These are phyloP conservation scores for Bryopsis sp. DNA, from an alignment of 139 green algal species.

Conservation along the genomic window DNA sequence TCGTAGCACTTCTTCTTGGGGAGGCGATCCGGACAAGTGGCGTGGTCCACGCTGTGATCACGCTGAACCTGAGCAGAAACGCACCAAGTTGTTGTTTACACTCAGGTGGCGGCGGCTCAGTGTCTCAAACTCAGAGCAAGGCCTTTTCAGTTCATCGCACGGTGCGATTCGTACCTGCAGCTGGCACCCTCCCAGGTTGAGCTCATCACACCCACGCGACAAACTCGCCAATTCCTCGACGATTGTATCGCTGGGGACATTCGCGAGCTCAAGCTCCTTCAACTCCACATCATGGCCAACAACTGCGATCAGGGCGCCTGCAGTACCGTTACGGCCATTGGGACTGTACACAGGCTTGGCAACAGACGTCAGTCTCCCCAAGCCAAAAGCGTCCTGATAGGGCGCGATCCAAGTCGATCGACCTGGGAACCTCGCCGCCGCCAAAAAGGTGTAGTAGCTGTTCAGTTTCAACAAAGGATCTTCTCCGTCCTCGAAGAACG, in stretches of 20 bases:
- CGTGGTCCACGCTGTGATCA: too few species aligned
- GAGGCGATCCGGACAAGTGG: background rate
- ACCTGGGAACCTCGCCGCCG: background rate
- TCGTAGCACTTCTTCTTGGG: background rate
- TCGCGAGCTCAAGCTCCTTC: background rate
- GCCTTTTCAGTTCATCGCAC: too few species aligned
- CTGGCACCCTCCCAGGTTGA: background rate
- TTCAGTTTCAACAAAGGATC: slow-evolving; percentile 5
- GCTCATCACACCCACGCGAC: too few species aligned
- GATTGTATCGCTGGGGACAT: background rate
- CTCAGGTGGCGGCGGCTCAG: too few species aligned
- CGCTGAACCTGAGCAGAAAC: too few species aligned
- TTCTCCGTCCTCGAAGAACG: background rate
- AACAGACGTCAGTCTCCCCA: background rate
- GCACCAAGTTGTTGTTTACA: too few species aligned
- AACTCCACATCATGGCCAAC: slow-evolving; percentile 4
- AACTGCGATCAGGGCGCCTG: background rate
- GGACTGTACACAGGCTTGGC: slow-evolving; percentile 8
- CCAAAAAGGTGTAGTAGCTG: background rate
- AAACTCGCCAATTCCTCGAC: too few species aligned
- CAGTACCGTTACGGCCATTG: background rate
- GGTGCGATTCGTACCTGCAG: too few species aligned
- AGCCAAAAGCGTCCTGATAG: slow-evolving; percentile 9
- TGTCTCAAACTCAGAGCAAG: too few species aligned
- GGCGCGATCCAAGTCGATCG: background rate